Percentiles rank a stretch among this genome's conserved stretches.
Evolutionary conservation across 2,329 filamentous ascomycete species (phyloP).

Genomic region (Hypoxylon sp.): DNA sequence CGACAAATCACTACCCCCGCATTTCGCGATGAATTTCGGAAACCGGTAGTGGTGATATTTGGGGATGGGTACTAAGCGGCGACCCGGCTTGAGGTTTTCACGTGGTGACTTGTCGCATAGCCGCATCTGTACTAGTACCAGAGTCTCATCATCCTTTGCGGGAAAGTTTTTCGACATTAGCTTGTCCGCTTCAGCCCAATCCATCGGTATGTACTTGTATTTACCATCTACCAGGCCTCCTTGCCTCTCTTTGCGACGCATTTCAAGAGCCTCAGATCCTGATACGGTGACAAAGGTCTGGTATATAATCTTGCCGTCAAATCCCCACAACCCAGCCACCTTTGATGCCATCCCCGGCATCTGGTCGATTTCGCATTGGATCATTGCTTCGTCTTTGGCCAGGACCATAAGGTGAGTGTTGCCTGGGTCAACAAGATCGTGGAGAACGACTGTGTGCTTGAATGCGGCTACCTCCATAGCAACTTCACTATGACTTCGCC

Average conservation of each 20-base stretch:
- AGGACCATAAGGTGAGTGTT: conserved; percentile 17
- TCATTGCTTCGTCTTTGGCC: conserved; percentile 2
- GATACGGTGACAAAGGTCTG: background rate
- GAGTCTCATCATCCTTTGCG: too few species aligned
- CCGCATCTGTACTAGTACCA: conserved; percentile 2
- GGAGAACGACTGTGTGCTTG: conserved; percentile 5
- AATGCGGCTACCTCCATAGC: conserved; percentile 16
- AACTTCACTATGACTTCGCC: conserved; percentile 5
- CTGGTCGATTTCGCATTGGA: conserved; percentile 5
- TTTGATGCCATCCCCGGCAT: background rate
- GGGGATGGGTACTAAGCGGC: background rate
- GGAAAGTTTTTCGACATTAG: conserved; percentile 1
- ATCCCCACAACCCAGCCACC: background rate
- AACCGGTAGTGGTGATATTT: background rate
- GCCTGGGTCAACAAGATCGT: conserved; percentile 20
- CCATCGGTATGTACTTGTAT: conserved; percentile 10
- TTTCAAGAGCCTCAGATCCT: background rate
- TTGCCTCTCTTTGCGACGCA: background rate
- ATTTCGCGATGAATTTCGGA: background rate
- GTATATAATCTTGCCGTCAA: background rate
- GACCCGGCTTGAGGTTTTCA: conserved; percentile 2
- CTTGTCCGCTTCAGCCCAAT: conserved; percentile 6
- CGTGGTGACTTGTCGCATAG: background rate
- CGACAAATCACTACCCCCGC: too few species aligned
- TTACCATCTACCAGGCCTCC: background rate